These are phyloP conservation scores for Chrysanthemum lavandulifolium DNA, from an alignment of 129 eudicot genomes.

Conservation along the genomic window DNA sequence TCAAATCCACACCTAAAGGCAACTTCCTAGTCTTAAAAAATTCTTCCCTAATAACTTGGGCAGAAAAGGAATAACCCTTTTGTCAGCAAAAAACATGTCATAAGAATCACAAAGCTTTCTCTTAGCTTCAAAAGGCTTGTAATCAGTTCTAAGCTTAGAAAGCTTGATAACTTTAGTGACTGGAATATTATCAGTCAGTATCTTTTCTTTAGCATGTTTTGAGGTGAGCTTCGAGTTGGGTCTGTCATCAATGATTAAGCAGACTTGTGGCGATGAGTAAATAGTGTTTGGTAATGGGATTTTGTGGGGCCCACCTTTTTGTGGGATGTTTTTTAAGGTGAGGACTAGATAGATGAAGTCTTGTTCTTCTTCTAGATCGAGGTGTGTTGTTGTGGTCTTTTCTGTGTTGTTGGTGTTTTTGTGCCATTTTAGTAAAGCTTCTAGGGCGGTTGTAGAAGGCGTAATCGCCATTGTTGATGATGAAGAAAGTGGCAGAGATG, in stretches of 20 bases:
- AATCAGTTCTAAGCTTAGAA: constrained; percentile 61
- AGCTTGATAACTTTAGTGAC: constrained; percentile 63
- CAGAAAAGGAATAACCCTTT: constrained; percentile 58
- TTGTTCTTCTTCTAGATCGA: constrained; percentile 23
- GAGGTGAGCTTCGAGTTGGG: constrained; percentile 53
- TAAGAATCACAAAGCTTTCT: constrained; percentile 77
- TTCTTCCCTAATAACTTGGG: constrained; percentile 64
- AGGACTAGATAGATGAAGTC: constrained; percentile 67
- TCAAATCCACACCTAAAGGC: constrained; percentile 68
- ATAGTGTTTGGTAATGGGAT: constrained; percentile 71
- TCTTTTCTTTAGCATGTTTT: constrained; percentile 49
- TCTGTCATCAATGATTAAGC: constrained; percentile 76
- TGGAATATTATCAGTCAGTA: constrained; percentile 38
- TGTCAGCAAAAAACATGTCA: constrained; percentile 83
- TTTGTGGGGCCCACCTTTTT: constrained; percentile 34
- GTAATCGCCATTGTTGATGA: constrained; percentile 2
- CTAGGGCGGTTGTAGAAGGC: constrained; percentile 36
- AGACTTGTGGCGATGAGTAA: constrained; percentile 20
- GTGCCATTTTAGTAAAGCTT: constrained; percentile 62
- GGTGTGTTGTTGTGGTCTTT: constrained; percentile 40
- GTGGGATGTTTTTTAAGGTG: constrained; percentile 83
- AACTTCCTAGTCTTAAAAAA: constrained; percentile 75
- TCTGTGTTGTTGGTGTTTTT: constrained; percentile 33
- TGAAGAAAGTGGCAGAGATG: not conserved
- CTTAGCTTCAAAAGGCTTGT: constrained; percentile 64